Conservation (phyloP, 352 stramenopile genomes). For the Globisporangium paroecandrum region DNA sequence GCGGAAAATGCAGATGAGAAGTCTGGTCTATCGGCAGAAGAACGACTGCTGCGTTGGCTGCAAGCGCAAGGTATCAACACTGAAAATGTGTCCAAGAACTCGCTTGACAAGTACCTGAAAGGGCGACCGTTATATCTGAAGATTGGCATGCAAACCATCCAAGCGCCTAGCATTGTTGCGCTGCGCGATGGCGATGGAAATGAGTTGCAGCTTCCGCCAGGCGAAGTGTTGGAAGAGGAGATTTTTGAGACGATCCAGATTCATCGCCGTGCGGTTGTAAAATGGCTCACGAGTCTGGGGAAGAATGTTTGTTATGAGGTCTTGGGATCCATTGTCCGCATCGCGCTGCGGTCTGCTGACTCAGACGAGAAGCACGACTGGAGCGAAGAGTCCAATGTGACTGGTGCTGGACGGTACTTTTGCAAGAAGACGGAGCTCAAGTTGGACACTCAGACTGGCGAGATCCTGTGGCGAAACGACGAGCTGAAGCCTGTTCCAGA, state of each 20-base stretch:
- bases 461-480: conserved; percentile 90
- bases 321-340: conserved; percentile 63
- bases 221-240: conserved; percentile 82
- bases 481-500: conserved; percentile 89
- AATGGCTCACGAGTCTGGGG: conserved; percentile 47
- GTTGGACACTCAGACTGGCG: conserved; percentile 80
- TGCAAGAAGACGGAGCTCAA: conserved; percentile 81
- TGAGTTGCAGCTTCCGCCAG: conserved; percentile 68
- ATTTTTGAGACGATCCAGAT: conserved; percentile 83
- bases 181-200: conserved; percentile 48
- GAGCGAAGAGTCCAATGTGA: conserved; percentile 50
- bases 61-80: conserved; percentile 90
- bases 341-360: conserved; percentile 65
- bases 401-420: conserved; percentile 59
- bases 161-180: conserved; percentile 80
- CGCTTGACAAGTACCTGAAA: conserved; percentile 84
- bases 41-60: conserved; percentile 82
- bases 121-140: conserved; percentile 84
- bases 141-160: conserved; percentile 84
- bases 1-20: conserved; percentile 40
- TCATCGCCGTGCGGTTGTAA: conserved; percentile 73
- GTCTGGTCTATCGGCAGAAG: conserved; percentile 56
- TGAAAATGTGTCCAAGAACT: conserved; percentile 72
- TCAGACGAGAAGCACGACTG: conserved; percentile 58
- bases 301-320: conserved; percentile 34